Percentiles rank a stretch among this genome's conserved stretches.
Evolutionary conservation across 2,329 filamentous ascomycete species (phyloP).

Genomic region (Dactylellina sp.): DNA sequence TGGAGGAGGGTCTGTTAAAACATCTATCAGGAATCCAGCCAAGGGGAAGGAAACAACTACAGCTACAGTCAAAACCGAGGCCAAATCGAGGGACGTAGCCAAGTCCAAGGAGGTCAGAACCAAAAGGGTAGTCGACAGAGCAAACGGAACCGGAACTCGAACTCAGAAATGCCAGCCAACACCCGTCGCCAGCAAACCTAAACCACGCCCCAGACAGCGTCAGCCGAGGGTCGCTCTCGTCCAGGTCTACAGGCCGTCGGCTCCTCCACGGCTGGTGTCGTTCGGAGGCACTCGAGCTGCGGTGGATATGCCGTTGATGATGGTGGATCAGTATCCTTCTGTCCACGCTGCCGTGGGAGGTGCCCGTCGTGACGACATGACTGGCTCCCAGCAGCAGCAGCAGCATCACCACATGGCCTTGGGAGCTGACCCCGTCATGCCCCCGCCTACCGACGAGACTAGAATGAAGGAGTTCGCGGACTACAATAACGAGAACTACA

Average conservation of each 20-base stretch:
- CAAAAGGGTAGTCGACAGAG: neutral
- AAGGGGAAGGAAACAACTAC: slow-evolving; percentile 16
- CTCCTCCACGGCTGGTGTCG: slow-evolving; percentile 31
- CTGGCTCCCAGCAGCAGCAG: slow-evolving; percentile 15
- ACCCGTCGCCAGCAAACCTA: slow-evolving; percentile 8
- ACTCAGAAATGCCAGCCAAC: slow-evolving; percentile 36
- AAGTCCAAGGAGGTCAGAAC: slow-evolving; percentile 6
- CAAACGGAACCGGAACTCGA: slow-evolving; percentile 16
- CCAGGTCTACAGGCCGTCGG: slow-evolving; percentile 21
- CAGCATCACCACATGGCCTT: slow-evolving; percentile 40
- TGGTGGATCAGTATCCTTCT: slow-evolving; percentile 39
- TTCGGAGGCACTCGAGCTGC: slow-evolving; percentile 42
- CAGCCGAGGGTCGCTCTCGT: slow-evolving; percentile 17
- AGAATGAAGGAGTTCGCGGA: slow-evolving; percentile 5
- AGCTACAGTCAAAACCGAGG: neutral
- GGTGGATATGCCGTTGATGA: slow-evolving; percentile 43
- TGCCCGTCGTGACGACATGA: slow-evolving; percentile 15
- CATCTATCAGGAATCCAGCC: slow-evolving; percentile 9
- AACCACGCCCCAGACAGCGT: slow-evolving; percentile 27
- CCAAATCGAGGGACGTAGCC: slow-evolving; percentile 9
- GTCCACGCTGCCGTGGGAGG: slow-evolving; percentile 13
- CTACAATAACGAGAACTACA: slow-evolving; percentile 41
- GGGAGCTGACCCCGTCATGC: slow-evolving; percentile 42
- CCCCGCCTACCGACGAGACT: slow-evolving; percentile 5
- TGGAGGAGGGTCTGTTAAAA: slow-evolving; percentile 34